Percentiles rank a stretch among this genome's conserved stretches.
These are phyloP conservation scores for Aspergillus coremiiformis DNA, from an alignment of 495 filamentous ascomycete species.

Conservation along the genomic window DNA sequence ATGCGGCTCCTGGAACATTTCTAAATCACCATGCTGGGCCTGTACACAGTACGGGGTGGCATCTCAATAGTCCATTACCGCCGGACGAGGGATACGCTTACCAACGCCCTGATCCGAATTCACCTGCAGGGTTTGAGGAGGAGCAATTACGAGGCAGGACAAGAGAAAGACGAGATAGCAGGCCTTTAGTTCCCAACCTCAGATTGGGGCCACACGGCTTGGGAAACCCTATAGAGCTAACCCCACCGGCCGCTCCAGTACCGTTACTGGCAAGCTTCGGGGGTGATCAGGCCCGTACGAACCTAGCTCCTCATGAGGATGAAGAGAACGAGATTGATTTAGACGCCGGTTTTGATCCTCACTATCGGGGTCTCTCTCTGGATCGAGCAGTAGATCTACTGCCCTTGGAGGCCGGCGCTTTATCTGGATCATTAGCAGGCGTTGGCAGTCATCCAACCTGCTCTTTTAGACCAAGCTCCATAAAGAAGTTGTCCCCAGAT, in stretches of 20 bases:
- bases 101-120: background rate
- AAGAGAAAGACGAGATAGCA: slow-evolving; percentile 1
- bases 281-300: background rate
- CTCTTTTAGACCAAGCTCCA: slow-evolving; percentile 5
- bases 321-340: slow-evolving; percentile 14
- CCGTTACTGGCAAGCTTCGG: slow-evolving; percentile 1
- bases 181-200: background rate
- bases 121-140: background rate
- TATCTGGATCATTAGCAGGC: slow-evolving; percentile 17
- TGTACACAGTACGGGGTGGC: background rate
- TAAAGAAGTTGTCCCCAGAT: background rate
- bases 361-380: slow-evolving; percentile 4
- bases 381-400: slow-evolving; percentile 3
- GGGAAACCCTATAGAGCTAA: background rate
- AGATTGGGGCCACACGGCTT: background rate
- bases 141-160: background rate
- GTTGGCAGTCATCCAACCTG: slow-evolving; percentile 16
- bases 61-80: background rate
- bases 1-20: slow-evolving; percentile 6
- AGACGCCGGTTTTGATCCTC: slow-evolving; percentile 12
- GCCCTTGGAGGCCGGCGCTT: slow-evolving; percentile 1
- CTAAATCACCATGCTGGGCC: slow-evolving; percentile 8
- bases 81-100: background rate
- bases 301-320: background rate
- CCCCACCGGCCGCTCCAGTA: background rate